phyloP scores from a whole-genome alignment of 2,329 filamentous ascomycete genomes.

The Paramyrothecium roridum region DNA sequence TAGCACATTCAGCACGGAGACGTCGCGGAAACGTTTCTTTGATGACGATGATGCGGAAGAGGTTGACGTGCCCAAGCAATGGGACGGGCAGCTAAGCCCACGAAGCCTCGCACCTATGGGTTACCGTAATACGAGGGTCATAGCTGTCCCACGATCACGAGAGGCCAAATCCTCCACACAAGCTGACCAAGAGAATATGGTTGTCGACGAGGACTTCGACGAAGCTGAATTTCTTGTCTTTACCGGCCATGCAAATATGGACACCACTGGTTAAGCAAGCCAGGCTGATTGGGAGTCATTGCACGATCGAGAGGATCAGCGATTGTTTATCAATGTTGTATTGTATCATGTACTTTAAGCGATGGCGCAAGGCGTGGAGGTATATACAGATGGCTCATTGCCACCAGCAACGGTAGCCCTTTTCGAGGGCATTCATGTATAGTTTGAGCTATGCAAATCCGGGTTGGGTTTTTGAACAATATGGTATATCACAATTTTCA shows the following conservation, averaged over 20 bases:
- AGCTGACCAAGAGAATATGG: slow-evolving; percentile 45
- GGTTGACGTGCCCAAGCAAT: slow-evolving; percentile 21
- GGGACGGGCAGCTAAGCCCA: slow-evolving; percentile 36
- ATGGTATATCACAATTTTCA: no score
- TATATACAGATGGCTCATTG: slow-evolving; percentile 11
- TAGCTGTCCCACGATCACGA: slow-evolving; percentile 44
- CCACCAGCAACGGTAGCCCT: no score
- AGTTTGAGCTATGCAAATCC: no score
- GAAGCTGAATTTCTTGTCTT: slow-evolving; percentile 65
- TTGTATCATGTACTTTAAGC: slow-evolving; percentile 7
- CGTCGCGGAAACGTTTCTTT: slow-evolving; percentile 46
- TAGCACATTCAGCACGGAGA: slow-evolving; percentile 24
- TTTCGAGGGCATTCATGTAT: no score
- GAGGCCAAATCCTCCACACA: slow-evolving; percentile 18
- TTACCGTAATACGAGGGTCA: slow-evolving; percentile 37
- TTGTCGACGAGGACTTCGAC: slow-evolving; percentile 56
- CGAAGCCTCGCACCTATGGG: slow-evolving; percentile 32
- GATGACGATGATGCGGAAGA: slow-evolving; percentile 35
- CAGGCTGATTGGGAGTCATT: background rate
- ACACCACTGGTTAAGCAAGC: slow-evolving; percentile 12
- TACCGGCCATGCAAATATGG: slow-evolving; percentile 39
- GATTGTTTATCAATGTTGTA: slow-evolving; percentile 3
- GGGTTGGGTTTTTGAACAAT: no score
- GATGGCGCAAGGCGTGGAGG: slow-evolving; percentile 16
- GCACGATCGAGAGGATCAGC: background rate